Conservation (phyloP, 2,329 filamentous ascomycete genomes). For the Coniochaeta prunicola region DNA sequence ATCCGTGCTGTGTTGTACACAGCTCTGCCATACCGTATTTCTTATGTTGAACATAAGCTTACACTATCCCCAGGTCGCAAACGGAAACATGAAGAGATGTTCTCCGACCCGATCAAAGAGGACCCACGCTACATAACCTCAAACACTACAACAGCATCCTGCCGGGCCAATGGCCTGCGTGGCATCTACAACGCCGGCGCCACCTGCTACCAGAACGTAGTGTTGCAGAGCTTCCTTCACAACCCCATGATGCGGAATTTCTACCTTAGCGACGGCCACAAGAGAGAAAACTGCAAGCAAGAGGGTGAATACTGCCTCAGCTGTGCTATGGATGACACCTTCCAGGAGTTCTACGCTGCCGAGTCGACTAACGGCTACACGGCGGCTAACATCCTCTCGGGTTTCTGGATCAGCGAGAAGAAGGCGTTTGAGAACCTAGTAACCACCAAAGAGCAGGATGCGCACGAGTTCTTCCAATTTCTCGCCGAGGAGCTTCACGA, state of each 20-base stretch:
- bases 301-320: constrained; percentile 51
- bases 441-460: constrained; percentile 92
- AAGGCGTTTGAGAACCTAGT: constrained; percentile 67
- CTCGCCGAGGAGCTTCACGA: constrained; percentile 86
- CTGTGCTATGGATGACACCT: constrained; percentile 67
- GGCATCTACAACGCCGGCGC: constrained; percentile 98
- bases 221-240: constrained; percentile 87
- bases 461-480: constrained; percentile 95
- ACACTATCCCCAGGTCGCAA: constrained; percentile 49
- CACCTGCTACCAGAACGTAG: constrained; percentile 96
- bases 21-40: not conserved
- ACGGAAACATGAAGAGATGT: constrained; percentile 67
- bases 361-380: constrained; percentile 86
- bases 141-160: constrained; percentile 75
- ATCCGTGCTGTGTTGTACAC: not conserved
- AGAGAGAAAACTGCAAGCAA: constrained; percentile 62
- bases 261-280: constrained; percentile 87
- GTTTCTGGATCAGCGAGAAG: constrained; percentile 81
- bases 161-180: constrained; percentile 78
- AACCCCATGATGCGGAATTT: constrained; percentile 88
- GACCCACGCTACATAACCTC: constrained; percentile 69
- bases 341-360: constrained; percentile 61
- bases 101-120: constrained; percentile 55
- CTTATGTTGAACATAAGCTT: not conserved
- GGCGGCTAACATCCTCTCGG: constrained; percentile 79